Evolutionary conservation across 441 rosid species (phyloP).

Genomic region (Erodium chrysanthum): DNA sequence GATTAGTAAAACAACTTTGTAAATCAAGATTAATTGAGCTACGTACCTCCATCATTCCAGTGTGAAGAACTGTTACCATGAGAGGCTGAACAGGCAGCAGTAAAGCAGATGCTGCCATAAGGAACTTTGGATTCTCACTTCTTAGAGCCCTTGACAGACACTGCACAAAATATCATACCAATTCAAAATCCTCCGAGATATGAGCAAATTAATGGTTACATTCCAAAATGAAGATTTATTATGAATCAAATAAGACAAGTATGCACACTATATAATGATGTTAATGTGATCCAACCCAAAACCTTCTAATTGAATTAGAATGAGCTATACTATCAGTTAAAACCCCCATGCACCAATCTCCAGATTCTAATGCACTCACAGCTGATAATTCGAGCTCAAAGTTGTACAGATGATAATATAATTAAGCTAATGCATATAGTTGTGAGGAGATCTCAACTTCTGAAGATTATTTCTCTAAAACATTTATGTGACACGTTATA

Average conservation of each 20-base stretch:
- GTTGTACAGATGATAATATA: neutral
- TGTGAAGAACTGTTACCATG: slow-evolving; percentile 83
- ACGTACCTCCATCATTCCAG: slow-evolving; percentile 98
- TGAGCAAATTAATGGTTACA: neutral
- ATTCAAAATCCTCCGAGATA: neutral
- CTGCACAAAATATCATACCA: slow-evolving; percentile 30
- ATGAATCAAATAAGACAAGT: neutral
- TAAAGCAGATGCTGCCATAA: slow-evolving; percentile 90
- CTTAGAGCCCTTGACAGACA: slow-evolving; percentile 79
- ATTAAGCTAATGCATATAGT: too few relatives aligned
- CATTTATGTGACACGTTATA: too few relatives aligned
- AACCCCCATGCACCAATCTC: neutral
- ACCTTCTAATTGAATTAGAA: neutral
- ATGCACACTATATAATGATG: neutral
- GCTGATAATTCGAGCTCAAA: neutral
- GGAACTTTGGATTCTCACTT: slow-evolving; percentile 69
- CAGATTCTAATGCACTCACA: neutral
- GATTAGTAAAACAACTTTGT: too few relatives aligned
- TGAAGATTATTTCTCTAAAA: too few relatives aligned
- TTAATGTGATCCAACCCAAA: neutral
- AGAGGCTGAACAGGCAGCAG: slow-evolving; percentile 78
- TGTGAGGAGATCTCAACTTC: too few relatives aligned
- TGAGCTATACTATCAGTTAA: neutral
- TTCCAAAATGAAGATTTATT: neutral
- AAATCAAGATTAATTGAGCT: too few relatives aligned